Evolutionary conservation across 495 filamentous ascomycete species (phyloP), one percentile per base, ranked within the genome.

Genomic region (Penicillium egyptiacum): DNA sequence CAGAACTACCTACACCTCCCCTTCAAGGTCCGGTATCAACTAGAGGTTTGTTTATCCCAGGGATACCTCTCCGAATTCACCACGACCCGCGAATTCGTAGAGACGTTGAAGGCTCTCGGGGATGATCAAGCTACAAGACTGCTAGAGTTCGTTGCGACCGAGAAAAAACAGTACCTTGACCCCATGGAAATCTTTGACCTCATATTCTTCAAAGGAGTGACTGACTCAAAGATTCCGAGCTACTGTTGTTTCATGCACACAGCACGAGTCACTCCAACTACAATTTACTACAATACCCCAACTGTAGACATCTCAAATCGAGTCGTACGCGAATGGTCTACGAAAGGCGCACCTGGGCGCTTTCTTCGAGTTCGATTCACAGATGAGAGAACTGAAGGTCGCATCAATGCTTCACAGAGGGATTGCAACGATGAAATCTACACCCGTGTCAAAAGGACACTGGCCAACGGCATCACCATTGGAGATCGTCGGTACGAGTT

Each of bases 361-460:
- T 98, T 98, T 56, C 76, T 98, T n/a, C 86, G 94, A 4, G 86
- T 98, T 20, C 87, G 91, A 57, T 97, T 99, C 65, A 88, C 86
- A 0, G 94, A 97, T 55, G 94, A 98, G 70, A 79, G 85, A 47
- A 78, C 81, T 6, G 50, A 79, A 56, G 87, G 87, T 31, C 70
- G 81, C 22, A 83, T 92, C 33, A 75, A 80, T 55, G 74, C 81
- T 6, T 82, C 70, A 25, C 73, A 75, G 26, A 82, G 79, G 62
- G 78, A 67, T 52, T 73, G 65, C 33, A 84, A 88, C 61, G 82
- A 96, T 50, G 83, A 87, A 56, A 53, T 96, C 1, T 96, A 89
- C 64, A 82, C 81, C 16, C 84, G 91, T 14, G 77, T 96, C 58
- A 85, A 84, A 61, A 78, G 85, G 44, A 82, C 88, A 5, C 64